phyloP scores from a whole-genome alignment of 805 yeast genomes.

The Saccharomycopsis babjevae region DNA sequence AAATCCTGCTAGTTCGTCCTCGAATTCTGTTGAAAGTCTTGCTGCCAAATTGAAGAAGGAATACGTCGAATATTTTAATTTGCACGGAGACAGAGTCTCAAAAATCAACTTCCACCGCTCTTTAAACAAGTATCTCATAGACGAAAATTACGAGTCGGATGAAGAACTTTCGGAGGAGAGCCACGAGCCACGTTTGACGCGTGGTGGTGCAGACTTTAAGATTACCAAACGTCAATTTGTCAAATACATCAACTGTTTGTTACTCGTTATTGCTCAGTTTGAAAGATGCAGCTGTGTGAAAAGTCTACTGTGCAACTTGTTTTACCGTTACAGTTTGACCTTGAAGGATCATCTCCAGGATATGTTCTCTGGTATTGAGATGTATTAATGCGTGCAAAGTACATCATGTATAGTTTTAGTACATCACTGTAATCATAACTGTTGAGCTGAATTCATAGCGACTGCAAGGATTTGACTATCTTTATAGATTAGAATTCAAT shows the following conservation, averaged over 20 bases:
- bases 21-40: background rate
- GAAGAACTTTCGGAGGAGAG: background rate
- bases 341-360: background rate
- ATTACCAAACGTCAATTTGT: conserved; percentile 3
- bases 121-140: background rate
- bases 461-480: too few relatives aligned
- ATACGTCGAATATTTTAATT: background rate
- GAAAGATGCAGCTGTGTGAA: conserved; percentile 8
- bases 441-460: too few relatives aligned
- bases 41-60: background rate
- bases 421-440: too few relatives aligned
- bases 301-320: background rate
- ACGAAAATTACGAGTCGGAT: background rate
- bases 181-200: background rate
- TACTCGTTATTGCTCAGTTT: conserved; percentile 4
- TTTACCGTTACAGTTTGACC: conserved; percentile 6
- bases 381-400: background rate
- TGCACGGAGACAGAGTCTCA: background rate
- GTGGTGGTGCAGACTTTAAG: background rate
- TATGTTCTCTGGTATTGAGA: conserved; percentile 5
- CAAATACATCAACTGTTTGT: conserved; percentile 6
- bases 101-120: background rate
- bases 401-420: too few relatives aligned
- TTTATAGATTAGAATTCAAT: too few relatives aligned
- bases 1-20: too few relatives aligned